These are phyloP conservation scores for Adenanthera pavonina DNA, from an alignment of 306 rosid genomes.

Conservation along the genomic window DNA sequence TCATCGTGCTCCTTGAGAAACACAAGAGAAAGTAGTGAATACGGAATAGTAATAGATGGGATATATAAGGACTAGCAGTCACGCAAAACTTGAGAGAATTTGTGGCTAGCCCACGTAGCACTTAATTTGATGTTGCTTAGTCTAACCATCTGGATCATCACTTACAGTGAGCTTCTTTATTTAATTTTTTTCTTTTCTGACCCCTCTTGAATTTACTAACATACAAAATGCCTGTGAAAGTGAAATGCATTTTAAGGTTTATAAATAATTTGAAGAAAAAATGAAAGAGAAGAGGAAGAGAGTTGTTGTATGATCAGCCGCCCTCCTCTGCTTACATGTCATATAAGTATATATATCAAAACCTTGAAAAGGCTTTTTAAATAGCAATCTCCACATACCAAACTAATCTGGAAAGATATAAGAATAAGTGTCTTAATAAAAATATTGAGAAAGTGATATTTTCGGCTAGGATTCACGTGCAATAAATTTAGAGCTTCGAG, in stretches of 20 bases:
- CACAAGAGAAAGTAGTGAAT: constrained; percentile 4
- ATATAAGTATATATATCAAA: neutral
- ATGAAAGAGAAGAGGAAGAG: neutral
- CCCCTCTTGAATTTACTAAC: too few relatives aligned
- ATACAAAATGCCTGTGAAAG: neutral
- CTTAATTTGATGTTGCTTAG: neutral
- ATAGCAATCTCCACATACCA: neutral
- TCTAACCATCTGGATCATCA: neutral
- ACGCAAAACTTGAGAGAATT: neutral
- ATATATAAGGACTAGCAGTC: neutral
- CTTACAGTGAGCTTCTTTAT: neutral
- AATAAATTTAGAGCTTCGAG: neutral
- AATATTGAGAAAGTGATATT: too few relatives aligned
- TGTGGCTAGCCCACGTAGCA: too few relatives aligned
- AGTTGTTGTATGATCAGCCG: neutral
- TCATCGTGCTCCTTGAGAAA: constrained; percentile 11
- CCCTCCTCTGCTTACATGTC: neutral
- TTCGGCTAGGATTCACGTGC: too few relatives aligned
- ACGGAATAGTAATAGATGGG: neutral
- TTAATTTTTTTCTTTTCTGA: neutral
- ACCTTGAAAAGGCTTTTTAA: neutral
- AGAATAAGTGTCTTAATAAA: neutral
- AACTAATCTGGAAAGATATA: neutral
- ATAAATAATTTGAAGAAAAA: too few relatives aligned
- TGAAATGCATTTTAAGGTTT: neutral